These are phyloP conservation scores for Coccinonectria pachysandricola DNA, from an alignment of 2,329 filamentous ascomycete genomes.

Conservation along the genomic window DNA sequence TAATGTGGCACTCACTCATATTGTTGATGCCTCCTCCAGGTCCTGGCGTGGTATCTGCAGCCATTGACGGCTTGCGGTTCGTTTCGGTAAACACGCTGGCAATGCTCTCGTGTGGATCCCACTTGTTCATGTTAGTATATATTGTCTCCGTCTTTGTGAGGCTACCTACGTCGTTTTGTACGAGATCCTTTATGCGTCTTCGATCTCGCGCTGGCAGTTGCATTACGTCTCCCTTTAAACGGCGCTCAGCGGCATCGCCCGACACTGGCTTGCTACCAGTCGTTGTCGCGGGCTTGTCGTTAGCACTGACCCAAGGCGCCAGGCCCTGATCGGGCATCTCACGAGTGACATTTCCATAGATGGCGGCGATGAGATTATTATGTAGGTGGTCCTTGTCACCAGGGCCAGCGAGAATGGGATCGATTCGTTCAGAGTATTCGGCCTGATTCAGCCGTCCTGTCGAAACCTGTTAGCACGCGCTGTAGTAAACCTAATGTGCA, in stretches of 20 bases:
- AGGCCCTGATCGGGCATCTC: slow-evolving; percentile 59
- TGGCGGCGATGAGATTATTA: slow-evolving; percentile 56
- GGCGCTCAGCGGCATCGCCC: slow-evolving; percentile 55
- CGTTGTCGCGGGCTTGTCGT: slow-evolving; percentile 52
- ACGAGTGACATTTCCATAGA: slow-evolving; percentile 59
- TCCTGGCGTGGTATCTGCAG: slow-evolving; percentile 54
- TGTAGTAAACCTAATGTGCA: not conserved
- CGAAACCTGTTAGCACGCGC: slow-evolving; percentile 19
- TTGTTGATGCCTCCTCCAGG: slow-evolving; percentile 64
- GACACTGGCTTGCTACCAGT: slow-evolving; percentile 51
- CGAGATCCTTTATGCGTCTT: slow-evolving; percentile 55
- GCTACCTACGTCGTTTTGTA: slow-evolving; percentile 47
- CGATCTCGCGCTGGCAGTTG: slow-evolving; percentile 56
- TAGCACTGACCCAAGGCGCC: slow-evolving; percentile 61
- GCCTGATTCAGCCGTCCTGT: slow-evolving; percentile 52
- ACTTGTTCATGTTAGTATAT: slow-evolving; percentile 26
- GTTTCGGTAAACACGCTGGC: slow-evolving; percentile 42
- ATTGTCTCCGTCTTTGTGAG: not conserved
- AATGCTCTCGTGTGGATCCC: slow-evolving; percentile 44
- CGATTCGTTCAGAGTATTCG: slow-evolving; percentile 49
- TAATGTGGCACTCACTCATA: slow-evolving; percentile 51
- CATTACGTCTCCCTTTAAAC: slow-evolving; percentile 61
- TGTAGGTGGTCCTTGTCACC: slow-evolving; percentile 54
- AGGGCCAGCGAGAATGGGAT: slow-evolving; percentile 47
- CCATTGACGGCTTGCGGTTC: slow-evolving; percentile 33